Conservation (phyloP, 2,329 filamentous ascomycete genomes). For the Hymenoscyphus repandus region DNA sequence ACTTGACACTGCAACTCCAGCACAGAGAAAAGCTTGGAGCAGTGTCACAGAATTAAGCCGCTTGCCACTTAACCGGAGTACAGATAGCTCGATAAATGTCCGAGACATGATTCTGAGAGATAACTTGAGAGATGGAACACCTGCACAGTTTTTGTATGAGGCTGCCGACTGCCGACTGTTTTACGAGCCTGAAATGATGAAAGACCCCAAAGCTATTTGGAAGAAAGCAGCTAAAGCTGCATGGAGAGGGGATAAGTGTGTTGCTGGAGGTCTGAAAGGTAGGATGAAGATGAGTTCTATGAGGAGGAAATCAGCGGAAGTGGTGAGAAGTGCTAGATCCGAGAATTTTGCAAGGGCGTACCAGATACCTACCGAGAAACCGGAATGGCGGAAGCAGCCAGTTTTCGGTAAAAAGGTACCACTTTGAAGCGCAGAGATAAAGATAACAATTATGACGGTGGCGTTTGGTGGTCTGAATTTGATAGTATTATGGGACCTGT, state of each 20-base stretch:
- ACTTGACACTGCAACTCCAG: constrained; percentile 9
- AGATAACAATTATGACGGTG: background rate
- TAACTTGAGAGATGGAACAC: constrained; percentile 33
- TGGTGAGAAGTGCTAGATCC: constrained; percentile 8
- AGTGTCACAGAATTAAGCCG: constrained; percentile 7
- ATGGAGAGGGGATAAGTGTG: constrained; percentile 36
- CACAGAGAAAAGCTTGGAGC: constrained; percentile 12
- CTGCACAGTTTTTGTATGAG: constrained; percentile 56
- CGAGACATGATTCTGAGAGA: constrained; percentile 33
- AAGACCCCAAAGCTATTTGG: constrained; percentile 48
- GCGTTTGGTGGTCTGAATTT: too few species aligned
- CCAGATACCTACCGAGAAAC: background rate
- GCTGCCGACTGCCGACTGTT: constrained; percentile 56
- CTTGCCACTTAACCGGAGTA: constrained; percentile 18
- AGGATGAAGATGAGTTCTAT: constrained; percentile 8
- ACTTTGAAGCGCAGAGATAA: constrained; percentile 1
- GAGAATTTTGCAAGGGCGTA: constrained; percentile 6
- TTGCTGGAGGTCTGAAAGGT: constrained; percentile 18
- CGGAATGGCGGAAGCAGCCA: constrained; percentile 2
- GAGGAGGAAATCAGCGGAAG: constrained; percentile 15
- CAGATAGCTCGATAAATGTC: constrained; percentile 37
- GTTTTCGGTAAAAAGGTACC: constrained; percentile 13
- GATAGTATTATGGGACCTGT: too few species aligned
- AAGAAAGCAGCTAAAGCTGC: constrained; percentile 34
- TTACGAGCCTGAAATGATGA: constrained; percentile 48